A percentile compares a stretch with the other conserved stretches of the same genome.
phyloP scores from a whole-genome alignment of 1,284 basidiomycete species.

The Ganoderma lingzhi region DNA sequence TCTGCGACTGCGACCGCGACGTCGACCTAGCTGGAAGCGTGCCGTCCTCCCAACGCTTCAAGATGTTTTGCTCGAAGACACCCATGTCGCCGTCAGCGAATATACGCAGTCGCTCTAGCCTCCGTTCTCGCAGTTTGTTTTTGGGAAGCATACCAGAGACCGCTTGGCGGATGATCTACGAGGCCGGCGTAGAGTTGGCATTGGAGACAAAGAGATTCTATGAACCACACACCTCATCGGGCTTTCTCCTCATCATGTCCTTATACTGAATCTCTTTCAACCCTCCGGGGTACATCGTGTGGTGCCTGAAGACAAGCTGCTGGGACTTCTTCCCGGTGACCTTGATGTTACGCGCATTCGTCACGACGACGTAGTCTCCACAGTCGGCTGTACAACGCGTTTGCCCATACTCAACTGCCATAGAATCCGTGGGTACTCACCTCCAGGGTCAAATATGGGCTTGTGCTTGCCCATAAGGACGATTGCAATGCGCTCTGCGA shows the following conservation, averaged over 20 bases:
- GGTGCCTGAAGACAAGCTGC: conserved; percentile 89
- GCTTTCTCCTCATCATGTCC: conserved; percentile 84
- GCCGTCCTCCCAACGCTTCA: conserved; percentile 82
- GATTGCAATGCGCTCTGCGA: conserved; percentile 93
- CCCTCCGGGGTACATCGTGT: conserved; percentile 95
- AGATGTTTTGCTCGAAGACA: conserved; percentile 69
- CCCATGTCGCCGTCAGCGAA: conserved; percentile 82
- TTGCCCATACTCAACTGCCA: conserved; percentile 1
- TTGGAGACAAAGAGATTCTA: conserved; percentile 2
- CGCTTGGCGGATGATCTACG: conserved; percentile 91
- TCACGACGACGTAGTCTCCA: conserved; percentile 98
- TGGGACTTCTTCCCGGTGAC: conserved; percentile 92
- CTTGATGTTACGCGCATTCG: conserved; percentile 85
- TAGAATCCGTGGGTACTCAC: conserved; percentile 53
- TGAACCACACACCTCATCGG: conserved; percentile 82
- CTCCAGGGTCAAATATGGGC: conserved; percentile 93
- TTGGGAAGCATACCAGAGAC: conserved; percentile 98
- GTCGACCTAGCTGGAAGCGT: conserved; percentile 49
- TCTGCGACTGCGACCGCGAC: not conserved
- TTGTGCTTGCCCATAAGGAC: conserved; percentile 99
- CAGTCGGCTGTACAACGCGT: conserved; percentile 74
- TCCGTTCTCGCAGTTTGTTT: conserved; percentile 89
- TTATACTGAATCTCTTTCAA: conserved; percentile 90
- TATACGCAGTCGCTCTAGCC: conserved; percentile 87
- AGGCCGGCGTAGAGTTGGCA: not conserved